Base-by-base conservation (phyloP, 23 red algal genomes). In the Gracilaria caudata region DNA sequence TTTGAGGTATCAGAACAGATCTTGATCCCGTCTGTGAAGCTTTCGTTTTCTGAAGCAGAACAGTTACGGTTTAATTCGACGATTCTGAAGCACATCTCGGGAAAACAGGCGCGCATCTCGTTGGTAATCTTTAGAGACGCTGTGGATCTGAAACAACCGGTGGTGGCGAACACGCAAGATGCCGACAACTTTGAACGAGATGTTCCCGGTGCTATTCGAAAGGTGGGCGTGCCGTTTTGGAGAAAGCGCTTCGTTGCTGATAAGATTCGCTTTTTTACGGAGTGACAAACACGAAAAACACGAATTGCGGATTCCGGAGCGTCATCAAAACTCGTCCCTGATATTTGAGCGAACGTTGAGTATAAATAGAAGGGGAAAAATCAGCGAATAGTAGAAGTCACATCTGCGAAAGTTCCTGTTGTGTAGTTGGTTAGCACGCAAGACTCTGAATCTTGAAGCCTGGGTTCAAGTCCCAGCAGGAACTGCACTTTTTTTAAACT, bases 361-460 rank as follows among this genome's bases (percentile, higher is more conserved):
- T 61, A 61, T 61, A 61, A 61, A 29, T 61, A 29, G n/a, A 20
- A 29, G n/a, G 1, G 57, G 57, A 30, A 29, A 29, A 0, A 6
- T 17, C 57, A 10, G n/a, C 23, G 54, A 20, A 4, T 20, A 57
- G 6, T 4, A 4, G 54, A 57, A 24, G 14, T 3, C 29, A 3
- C 40, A 4, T 10, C 35, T 11, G 0, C 8, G 21, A 12, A 1
- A 47, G 83, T 77, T 87, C 83, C 83, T 87, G 83, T 87, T 87
- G 83, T 87, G 83, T 87, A 87, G 83, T 77, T 87, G 83, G 83
- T 87, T 87, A 87, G 83, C 83, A 87, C 83, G 83, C 83, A 68
- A 87, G 83, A 87, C 83, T 87, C 83, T 87, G 83, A 87, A 87
- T 87, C 83, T 87, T 68, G 83, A 87, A 87, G 83, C 83, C 83